Evolutionary conservation across 2,329 filamentous ascomycete species (phyloP).

Genomic region (Cytospora piceicola): DNA sequence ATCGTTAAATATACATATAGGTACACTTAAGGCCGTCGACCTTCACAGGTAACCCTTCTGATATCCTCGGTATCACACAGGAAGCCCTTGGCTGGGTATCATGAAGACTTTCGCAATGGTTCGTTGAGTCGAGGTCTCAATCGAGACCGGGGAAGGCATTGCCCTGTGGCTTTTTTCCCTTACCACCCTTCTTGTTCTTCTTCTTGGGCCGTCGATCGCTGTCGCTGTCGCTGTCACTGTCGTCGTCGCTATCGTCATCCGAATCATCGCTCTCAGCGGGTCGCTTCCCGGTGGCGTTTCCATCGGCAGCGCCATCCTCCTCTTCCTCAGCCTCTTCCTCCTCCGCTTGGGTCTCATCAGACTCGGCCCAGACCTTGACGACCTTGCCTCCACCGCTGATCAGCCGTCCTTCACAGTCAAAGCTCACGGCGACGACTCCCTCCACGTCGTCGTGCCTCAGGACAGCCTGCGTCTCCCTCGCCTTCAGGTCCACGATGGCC

Average conservation of each 20-base stretch:
- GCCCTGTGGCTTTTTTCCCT: constrained; percentile 35
- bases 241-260: constrained; percentile 45
- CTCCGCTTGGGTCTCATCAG: constrained; percentile 52
- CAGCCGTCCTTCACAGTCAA: constrained; percentile 84
- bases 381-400: constrained; percentile 85
- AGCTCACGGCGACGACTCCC: constrained; percentile 78
- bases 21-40: constrained; percentile 2
- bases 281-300: constrained; percentile 48
- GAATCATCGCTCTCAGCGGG: constrained; percentile 50
- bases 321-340: constrained; percentile 48
- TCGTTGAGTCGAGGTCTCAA: not conserved
- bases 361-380: constrained; percentile 88
- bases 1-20: constrained; percentile 18
- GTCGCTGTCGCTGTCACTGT: constrained; percentile 53
- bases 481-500: constrained; percentile 74
- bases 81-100: constrained; percentile 29
- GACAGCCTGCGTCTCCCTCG: constrained; percentile 71
- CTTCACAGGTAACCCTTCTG: constrained; percentile 33
- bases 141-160: constrained; percentile 29
- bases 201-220: constrained; percentile 43
- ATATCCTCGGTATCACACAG: constrained; percentile 23
- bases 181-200: constrained; percentile 51
- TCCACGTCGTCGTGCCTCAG: constrained; percentile 84
- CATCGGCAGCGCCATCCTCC: constrained; percentile 47
- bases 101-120: constrained; percentile 6